phyloP scores from a whole-genome alignment of 768 basidiomycete genomes.

The Cyclocybe aegerita region DNA sequence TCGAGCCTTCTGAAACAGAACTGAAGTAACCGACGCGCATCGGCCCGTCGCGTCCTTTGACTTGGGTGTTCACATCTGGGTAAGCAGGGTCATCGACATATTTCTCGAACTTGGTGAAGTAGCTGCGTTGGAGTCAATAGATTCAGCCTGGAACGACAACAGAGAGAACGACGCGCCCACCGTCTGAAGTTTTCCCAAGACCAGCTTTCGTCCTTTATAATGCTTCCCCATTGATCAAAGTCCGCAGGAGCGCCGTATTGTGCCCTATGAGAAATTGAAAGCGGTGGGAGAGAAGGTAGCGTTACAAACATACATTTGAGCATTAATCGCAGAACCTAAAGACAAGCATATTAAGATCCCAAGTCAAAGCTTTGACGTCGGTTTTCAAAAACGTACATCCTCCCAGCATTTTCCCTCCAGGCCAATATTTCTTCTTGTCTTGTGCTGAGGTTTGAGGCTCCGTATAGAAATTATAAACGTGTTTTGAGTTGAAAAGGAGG shows the following conservation, averaged over 20 bases:
- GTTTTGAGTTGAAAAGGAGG: slow-evolving; percentile 41
- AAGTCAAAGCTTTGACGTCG: no score
- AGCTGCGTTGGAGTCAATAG: slow-evolving; percentile 31
- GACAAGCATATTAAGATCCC: neutral
- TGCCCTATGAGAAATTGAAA: slow-evolving; percentile 34
- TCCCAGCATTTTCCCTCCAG: slow-evolving; percentile 69
- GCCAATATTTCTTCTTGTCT: slow-evolving; percentile 55
- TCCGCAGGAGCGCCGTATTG: slow-evolving; percentile 69
- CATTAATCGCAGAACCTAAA: slow-evolving; percentile 65
- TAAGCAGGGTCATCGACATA: slow-evolving; percentile 46
- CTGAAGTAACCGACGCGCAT: slow-evolving; percentile 53
- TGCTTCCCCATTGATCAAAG: slow-evolving; percentile 63
- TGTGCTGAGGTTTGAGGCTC: slow-evolving; percentile 52
- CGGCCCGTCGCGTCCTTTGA: slow-evolving; percentile 50
- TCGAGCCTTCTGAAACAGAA: slow-evolving; percentile 34
- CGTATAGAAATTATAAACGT: slow-evolving; percentile 57
- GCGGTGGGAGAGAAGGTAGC: neutral
- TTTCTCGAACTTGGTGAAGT: slow-evolving; percentile 64
- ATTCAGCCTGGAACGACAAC: neutral
- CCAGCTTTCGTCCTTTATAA: slow-evolving; percentile 58
- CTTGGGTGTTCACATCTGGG: slow-evolving; percentile 43
- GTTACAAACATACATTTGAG: slow-evolving; percentile 36
- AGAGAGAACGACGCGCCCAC: slow-evolving; percentile 27
- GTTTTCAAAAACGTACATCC: slow-evolving; percentile 51
- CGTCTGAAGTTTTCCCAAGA: slow-evolving; percentile 51